phyloP scores from a whole-genome alignment of 2,329 filamentous ascomycete genomes.

The Diaporthe humulicola region DNA sequence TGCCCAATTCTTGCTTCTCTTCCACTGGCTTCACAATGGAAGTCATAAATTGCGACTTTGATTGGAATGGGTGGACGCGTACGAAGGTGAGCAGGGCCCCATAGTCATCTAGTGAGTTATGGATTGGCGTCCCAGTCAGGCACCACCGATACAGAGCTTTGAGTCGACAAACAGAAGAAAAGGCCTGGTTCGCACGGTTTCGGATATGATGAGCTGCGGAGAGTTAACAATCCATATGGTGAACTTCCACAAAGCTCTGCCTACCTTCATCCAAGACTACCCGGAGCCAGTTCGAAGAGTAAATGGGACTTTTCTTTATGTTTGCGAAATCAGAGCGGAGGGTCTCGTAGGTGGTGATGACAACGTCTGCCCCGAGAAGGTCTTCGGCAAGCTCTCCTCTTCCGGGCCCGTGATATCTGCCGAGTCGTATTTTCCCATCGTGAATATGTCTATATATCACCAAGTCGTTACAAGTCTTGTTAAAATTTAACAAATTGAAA shows the following conservation, averaged over 20 bases:
- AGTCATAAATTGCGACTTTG: conserved; percentile 41
- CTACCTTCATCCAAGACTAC: conserved; percentile 57
- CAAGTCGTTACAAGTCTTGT: not conserved
- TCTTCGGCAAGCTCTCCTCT: conserved; percentile 31
- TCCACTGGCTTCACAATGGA: conserved; percentile 45
- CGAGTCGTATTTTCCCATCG: not conserved
- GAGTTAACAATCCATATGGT: not conserved
- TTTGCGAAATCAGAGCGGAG: conserved; percentile 44
- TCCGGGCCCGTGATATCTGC: conserved; percentile 43
- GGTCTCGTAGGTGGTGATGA: conserved; percentile 51
- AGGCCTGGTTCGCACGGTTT: conserved; percentile 47
- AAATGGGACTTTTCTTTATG: conserved; percentile 5
- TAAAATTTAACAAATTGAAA: not conserved
- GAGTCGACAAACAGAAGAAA: conserved; percentile 46
- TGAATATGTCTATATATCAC: conserved; percentile 11
- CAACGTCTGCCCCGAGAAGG: conserved; percentile 45
- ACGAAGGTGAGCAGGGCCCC: conserved; percentile 53
- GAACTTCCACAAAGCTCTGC: not conserved
- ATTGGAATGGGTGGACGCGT: conserved; percentile 43
- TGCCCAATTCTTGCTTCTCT: conserved; percentile 29
- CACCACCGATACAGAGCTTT: conserved; percentile 52
- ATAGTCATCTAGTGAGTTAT: conserved; percentile 56
- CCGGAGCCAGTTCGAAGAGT: conserved; percentile 47
- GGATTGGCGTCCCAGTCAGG: conserved; percentile 57
- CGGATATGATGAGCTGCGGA: conserved; percentile 54